A percentile compares a stretch with the other conserved stretches of the same genome.
Conservation (phyloP, 331 rosid genomes). For the Stylosanthes scabra region DNA sequence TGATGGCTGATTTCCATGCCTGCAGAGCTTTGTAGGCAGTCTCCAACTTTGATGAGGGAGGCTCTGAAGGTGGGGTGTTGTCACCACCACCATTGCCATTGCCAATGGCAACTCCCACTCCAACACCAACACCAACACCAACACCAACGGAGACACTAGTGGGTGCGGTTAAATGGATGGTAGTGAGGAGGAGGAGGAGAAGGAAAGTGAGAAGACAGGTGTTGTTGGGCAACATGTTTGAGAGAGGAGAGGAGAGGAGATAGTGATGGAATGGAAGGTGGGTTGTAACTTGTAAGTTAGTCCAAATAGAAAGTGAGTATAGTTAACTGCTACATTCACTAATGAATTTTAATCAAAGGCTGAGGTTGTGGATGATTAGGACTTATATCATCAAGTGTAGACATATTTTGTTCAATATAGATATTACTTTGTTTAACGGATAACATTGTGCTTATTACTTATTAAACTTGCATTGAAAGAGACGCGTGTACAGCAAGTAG, state of each 20-base stretch:
- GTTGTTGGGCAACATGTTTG: background rate
- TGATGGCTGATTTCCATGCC: constrained; percentile 90
- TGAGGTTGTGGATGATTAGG: no score
- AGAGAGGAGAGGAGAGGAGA: constrained; percentile 3
- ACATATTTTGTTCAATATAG: no score
- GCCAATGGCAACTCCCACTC: background rate
- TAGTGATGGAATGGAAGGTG: constrained; percentile 36
- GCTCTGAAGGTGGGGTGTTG: constrained; percentile 55
- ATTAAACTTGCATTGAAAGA: constrained; percentile 27
- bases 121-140: constrained; percentile 30
- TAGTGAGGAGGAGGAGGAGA: constrained; percentile 32
- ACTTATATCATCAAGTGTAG: no score
- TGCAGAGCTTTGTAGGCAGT: constrained; percentile 82
- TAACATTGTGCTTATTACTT: no score
- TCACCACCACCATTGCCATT: no score
- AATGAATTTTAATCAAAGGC: no score
- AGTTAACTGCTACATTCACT: constrained; percentile 38
- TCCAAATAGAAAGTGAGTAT: constrained; percentile 29
- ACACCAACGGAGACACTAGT: constrained; percentile 39
- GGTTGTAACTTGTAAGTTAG: constrained; percentile 39
- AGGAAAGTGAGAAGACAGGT: constrained; percentile 39
- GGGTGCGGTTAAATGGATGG: constrained; percentile 42
- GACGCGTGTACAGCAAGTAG: constrained; percentile 2
- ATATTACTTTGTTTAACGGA: no score
- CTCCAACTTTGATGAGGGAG: constrained; percentile 47